A percentile compares a stretch with the other conserved stretches of the same genome.
phyloP scores from a whole-genome alignment of 2,329 filamentous ascomycete species.

The Thelonectria blattea region DNA sequence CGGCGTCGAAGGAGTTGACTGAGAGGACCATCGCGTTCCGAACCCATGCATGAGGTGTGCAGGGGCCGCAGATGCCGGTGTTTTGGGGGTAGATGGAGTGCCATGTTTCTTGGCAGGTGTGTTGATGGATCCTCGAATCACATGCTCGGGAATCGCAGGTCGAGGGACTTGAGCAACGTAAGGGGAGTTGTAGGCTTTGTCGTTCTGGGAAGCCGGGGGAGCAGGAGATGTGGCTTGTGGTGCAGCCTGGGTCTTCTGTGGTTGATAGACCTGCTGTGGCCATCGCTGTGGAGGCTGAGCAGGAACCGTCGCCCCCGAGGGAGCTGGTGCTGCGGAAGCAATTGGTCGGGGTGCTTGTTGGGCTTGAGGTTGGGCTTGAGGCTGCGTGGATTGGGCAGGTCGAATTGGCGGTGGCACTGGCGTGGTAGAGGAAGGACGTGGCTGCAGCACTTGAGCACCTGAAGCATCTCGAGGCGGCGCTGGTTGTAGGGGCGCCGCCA shows the following conservation, averaged over 20 bases:
- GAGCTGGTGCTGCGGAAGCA: constrained; percentile 41
- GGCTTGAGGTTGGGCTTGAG: constrained; percentile 33
- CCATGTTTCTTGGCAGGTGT: constrained; percentile 43
- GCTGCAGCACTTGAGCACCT: constrained; percentile 33
- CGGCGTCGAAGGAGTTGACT: constrained; percentile 65
- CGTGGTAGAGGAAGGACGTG: constrained; percentile 42
- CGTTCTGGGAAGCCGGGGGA: constrained; percentile 35
- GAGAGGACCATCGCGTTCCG: constrained; percentile 65
- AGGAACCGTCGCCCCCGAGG: constrained; percentile 31
- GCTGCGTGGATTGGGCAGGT: constrained; percentile 41
- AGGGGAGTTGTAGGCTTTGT: constrained; percentile 39
- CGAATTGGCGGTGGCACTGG: constrained; percentile 44
- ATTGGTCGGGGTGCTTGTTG: constrained; percentile 40
- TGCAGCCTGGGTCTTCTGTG: constrained; percentile 33
- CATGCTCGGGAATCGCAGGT: constrained; percentile 49
- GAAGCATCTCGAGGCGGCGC: constrained; percentile 39
- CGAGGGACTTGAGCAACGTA: constrained; percentile 43
- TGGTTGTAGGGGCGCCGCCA: constrained; percentile 45
- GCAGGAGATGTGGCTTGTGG: constrained; percentile 35
- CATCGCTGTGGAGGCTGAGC: constrained; percentile 44
- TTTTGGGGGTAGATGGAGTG: constrained; percentile 44
- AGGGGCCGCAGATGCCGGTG: constrained; percentile 42
- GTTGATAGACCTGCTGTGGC: constrained; percentile 38
- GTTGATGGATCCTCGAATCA: constrained; percentile 47
- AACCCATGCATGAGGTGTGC: constrained; percentile 43